Percentiles rank a stretch among this genome's conserved stretches.
phyloP scores from a whole-genome alignment of 1,284 basidiomycete genomes.

The Malassezia globosa region DNA sequence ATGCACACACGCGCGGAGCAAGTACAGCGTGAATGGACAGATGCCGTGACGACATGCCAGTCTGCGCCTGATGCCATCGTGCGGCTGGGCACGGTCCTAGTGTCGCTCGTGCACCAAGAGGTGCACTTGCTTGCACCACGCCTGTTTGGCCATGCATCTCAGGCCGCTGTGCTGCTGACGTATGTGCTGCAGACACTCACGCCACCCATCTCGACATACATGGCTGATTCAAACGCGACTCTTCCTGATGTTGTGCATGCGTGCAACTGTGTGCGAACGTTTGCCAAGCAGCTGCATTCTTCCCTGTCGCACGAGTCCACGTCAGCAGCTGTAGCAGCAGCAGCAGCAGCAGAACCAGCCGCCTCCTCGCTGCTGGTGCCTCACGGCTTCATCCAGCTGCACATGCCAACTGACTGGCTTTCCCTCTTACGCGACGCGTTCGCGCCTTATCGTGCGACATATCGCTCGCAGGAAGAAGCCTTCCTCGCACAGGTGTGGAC shows the following conservation, averaged over 20 bases:
- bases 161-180: not conserved
- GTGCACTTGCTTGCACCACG: not conserved
- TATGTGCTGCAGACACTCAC: not conserved
- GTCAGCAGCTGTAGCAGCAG: not conserved
- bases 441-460: constrained; percentile 1
- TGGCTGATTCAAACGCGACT: not conserved
- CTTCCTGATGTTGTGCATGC: constrained; percentile 11
- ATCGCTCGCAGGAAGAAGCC: not conserved
- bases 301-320: not conserved
- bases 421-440: not conserved
- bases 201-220: not conserved
- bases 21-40: not conserved
- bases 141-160: not conserved
- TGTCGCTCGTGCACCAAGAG: not conserved
- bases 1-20: not conserved
- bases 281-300: not conserved
- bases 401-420: constrained; percentile 1
- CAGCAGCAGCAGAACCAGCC: too few relatives aligned
- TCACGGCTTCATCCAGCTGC: too few relatives aligned
- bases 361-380: too few relatives aligned
- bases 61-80: not conserved
- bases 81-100: not conserved
- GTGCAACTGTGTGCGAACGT: not conserved
- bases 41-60: not conserved
- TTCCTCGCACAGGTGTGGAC: not conserved